Evolutionary conservation across 352 stramenopile species (phyloP), one percentile per base, ranked within the genome.

Genomic region (Phytophthora hibernalis): DNA sequence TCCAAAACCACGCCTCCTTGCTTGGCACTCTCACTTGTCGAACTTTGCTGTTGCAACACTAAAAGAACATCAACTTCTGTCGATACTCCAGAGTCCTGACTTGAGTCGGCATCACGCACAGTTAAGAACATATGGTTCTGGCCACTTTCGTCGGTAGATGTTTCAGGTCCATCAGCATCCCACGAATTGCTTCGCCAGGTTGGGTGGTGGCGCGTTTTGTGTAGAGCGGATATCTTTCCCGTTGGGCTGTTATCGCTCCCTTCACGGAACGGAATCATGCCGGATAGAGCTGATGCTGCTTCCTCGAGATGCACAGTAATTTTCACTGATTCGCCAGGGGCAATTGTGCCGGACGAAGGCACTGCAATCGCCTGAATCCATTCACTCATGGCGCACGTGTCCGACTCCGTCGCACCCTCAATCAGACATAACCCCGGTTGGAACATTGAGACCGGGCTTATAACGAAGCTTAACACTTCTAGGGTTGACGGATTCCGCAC

Each of bases 151-250:
- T 90, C 80, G 12, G 45, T 65, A 18, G 42, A 72, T 51, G 40
- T 60, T 43, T 91, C 82, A 9, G 66, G 61, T 15, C 78, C 57
- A 37, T 93, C 83, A 1, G 75, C 74, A 49, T 89, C 87, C 87
- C 87, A 95, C 11, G 87, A 95, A 57, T 92, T 95, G 52, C 85
- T 95, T 59, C 87, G 56, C 87, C 87, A 95, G 5, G 74, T 90
- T 45, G 85, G 87, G 58, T 95, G 83, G 48, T 92, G 84, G 2
- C 86, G 80, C 74, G 92, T 85, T 64, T 91, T 92, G 58, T 91
- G 87, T 24, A 92, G 59, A 20, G 84, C 44, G 21, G 82, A 64
- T 30, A 63, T 56, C 37, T 82, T 80, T 28, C 49, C 64, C 7
- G 70, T 74, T 24, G 65, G 44, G n/a, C 55, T 81, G 18, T 44